These are phyloP conservation scores for Lignosus rhinocerotis DNA, from an alignment of 1,284 basidiomycete species.

Conservation along the genomic window DNA sequence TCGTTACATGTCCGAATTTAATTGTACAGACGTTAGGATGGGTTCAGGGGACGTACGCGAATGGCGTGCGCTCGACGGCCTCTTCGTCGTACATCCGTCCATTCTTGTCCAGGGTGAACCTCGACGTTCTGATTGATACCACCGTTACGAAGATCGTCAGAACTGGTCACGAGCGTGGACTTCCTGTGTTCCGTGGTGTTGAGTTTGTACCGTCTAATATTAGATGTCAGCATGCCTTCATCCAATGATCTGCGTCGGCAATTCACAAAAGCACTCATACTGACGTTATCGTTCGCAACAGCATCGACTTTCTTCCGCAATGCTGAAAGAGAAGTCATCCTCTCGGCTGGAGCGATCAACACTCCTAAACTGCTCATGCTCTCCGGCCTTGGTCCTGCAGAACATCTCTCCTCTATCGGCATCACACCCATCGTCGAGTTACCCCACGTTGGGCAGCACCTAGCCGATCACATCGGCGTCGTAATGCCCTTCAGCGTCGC, in stretches of 20 bases:
- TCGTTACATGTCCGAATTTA: neutral
- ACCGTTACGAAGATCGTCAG: constrained; percentile 40
- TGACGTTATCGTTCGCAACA: constrained; percentile 10
- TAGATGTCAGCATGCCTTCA: too few species aligned
- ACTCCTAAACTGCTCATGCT: constrained; percentile 37
- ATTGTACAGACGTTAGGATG: neutral
- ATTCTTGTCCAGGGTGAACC: constrained; percentile 35
- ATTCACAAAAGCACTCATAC: constrained; percentile 36
- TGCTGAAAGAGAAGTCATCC: constrained; percentile 29
- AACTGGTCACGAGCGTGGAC: constrained; percentile 18
- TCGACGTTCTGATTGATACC: constrained; percentile 42
- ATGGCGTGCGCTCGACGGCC: too few species aligned
- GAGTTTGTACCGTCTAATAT: too few species aligned
- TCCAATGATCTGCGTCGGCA: neutral
- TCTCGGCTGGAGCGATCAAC: constrained; percentile 20
- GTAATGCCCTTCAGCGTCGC: constrained; percentile 18
- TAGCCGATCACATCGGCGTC: constrained; percentile 39
- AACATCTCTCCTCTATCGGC: constrained; percentile 18
- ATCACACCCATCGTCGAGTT: constrained; percentile 35
- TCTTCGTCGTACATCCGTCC: constrained; percentile 29
- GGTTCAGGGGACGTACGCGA: neutral
- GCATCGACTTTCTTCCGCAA: constrained; percentile 16
- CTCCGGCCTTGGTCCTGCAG: constrained; percentile 26
- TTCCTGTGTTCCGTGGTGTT: neutral
- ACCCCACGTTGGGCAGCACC: constrained; percentile 36